A percentile compares a stretch with the other conserved stretches of the same genome.
These are phyloP conservation scores for Viola pubescens DNA, from an alignment of 441 rosid species.

Conservation along the genomic window DNA sequence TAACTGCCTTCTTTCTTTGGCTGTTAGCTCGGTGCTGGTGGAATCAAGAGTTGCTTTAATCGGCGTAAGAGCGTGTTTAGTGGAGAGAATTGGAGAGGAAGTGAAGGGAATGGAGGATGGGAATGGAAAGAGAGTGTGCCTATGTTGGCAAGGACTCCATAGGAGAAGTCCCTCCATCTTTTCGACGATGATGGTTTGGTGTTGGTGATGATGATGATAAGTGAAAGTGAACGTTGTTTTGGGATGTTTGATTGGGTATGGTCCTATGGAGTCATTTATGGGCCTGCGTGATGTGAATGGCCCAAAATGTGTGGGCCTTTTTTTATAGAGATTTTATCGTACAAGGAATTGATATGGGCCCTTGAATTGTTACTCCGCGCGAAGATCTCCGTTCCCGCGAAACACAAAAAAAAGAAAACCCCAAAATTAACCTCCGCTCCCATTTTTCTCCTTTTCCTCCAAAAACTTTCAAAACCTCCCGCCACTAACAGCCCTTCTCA, in stretches of 20 bases:
- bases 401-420: background rate
- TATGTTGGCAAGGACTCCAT: constrained; percentile 43
- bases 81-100: constrained; percentile 7
- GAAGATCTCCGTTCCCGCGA: too few relatives aligned
- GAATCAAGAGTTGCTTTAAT: constrained; percentile 41
- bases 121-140: constrained; percentile 13
- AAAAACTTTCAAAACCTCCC: constrained; percentile 7
- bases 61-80: constrained; percentile 16
- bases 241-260: background rate
- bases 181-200: background rate
- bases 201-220: background rate
- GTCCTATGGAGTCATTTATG: too few relatives aligned
- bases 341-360: too few relatives aligned
- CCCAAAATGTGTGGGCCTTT: too few relatives aligned
- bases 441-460: background rate
- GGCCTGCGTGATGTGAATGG: too few relatives aligned
- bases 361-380: too few relatives aligned
- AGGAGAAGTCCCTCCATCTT: constrained; percentile 54
- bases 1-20: constrained; percentile 72
- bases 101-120: constrained; percentile 9
- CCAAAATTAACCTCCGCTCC: too few relatives aligned
- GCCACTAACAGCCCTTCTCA: background rate
- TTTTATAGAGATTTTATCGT: too few relatives aligned
- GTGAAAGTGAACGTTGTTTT: background rate
- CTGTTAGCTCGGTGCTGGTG: constrained; percentile 34